Evolutionary conservation across 306 rosid species (phyloP).

Genomic region (Dryas alaskensis): DNA sequence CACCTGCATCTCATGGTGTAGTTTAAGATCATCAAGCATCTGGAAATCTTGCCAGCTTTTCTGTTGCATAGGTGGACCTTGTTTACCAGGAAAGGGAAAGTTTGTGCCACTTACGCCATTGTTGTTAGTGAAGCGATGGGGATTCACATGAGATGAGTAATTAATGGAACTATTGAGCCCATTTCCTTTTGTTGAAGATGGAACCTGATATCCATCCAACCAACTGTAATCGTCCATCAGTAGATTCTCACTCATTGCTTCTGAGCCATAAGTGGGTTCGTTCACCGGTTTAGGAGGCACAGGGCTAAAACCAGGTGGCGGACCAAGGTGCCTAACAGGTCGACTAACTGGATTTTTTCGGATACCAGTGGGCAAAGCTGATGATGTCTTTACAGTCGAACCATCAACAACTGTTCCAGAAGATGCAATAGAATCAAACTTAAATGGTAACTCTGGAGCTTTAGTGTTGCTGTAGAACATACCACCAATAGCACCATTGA

Average conservation of each 20-base stretch:
- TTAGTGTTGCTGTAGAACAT: conserved; percentile 42
- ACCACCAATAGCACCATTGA: conserved; percentile 29
- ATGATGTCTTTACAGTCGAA: conserved; percentile 30
- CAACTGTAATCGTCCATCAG: conserved; percentile 87
- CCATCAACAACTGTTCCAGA: conserved; percentile 41
- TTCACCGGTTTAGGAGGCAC: conserved; percentile 54
- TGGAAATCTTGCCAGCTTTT: conserved; percentile 71
- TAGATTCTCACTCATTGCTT: conserved; percentile 50
- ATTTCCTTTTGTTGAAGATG: conserved; percentile 51
- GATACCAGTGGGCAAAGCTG: conserved; percentile 42
- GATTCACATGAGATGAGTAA: conserved; percentile 42
- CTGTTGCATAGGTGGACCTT: conserved; percentile 60
- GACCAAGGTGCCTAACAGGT: conserved; percentile 86
- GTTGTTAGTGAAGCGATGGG: conserved; percentile 38
- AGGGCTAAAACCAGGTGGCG: conserved; percentile 89
- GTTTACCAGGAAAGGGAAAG: conserved; percentile 91
- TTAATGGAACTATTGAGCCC: conserved; percentile 38
- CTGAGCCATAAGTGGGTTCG: conserved; percentile 45
- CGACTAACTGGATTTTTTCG: conserved; percentile 68
- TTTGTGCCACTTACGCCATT: conserved; percentile 52
- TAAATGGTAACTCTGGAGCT: conserved; percentile 48
- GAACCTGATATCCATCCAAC: conserved; percentile 96
- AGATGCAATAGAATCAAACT: conserved; percentile 40
- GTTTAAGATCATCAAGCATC: conserved; percentile 51
- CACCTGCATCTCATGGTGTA: conserved; percentile 64